Evolutionary conservation across 2,329 filamentous ascomycete genomes (phyloP).

Genomic region (Leptographium radiaticola): DNA sequence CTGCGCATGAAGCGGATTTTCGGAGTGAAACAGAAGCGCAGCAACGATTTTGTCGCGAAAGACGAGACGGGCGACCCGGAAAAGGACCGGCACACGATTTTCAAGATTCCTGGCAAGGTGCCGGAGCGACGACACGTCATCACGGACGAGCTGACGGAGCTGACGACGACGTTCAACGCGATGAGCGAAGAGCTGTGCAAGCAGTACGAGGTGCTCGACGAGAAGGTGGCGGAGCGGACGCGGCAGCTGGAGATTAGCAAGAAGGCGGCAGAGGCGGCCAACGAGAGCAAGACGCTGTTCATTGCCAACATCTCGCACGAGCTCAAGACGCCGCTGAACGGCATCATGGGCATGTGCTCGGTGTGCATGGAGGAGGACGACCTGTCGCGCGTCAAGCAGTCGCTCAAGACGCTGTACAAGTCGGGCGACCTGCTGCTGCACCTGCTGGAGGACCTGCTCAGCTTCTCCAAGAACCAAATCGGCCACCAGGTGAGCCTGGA

Average conservation of each 20-base stretch:
- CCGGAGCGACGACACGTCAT: conserved; percentile 61
- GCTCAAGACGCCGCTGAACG: conserved; percentile 88
- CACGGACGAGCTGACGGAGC: conserved; percentile 73
- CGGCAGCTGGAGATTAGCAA: conserved; percentile 79
- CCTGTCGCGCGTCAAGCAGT: conserved; percentile 62
- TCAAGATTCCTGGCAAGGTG: conserved; percentile 78
- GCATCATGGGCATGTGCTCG: conserved; percentile 86
- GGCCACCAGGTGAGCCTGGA: conserved; percentile 72
- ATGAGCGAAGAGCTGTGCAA: conserved; percentile 85
- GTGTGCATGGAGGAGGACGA: conserved; percentile 90
- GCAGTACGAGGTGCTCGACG: conserved; percentile 74
- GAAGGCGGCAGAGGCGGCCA: conserved; percentile 84
- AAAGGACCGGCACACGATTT: conserved; percentile 39
- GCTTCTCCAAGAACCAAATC: conserved; percentile 91
- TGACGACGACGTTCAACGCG: conserved; percentile 77
- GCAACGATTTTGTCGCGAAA: conserved; percentile 9
- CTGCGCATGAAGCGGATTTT: conserved; percentile 19
- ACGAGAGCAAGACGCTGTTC: conserved; percentile 93
- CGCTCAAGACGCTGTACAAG: conserved; percentile 78
- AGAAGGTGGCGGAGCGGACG: conserved; percentile 72
- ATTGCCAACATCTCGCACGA: conserved; percentile 87
- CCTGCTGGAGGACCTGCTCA: conserved; percentile 76
- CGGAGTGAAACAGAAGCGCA: conserved; percentile 16
- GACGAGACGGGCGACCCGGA: conserved; percentile 17
- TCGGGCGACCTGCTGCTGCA: conserved; percentile 75